These are phyloP conservation scores for Eruca vesicaria DNA, from an alignment of 441 rosid genomes.

Conservation along the genomic window DNA sequence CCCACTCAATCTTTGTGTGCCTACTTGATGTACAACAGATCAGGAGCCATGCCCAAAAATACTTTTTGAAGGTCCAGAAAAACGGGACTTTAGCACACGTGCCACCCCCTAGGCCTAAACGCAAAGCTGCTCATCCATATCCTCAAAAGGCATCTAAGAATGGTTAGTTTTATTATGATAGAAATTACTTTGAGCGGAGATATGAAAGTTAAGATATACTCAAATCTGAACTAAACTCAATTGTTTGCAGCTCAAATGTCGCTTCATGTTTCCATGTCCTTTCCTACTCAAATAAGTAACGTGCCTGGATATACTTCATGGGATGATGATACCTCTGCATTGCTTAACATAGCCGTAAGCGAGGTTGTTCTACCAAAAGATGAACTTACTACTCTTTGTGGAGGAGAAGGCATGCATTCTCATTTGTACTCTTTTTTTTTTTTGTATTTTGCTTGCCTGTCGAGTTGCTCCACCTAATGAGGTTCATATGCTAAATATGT, in stretches of 20 bases:
- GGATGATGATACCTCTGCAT: constrained; percentile 67
- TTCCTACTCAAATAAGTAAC: constrained; percentile 45
- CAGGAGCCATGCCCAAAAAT: constrained; percentile 74
- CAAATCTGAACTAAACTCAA: constrained; percentile 12
- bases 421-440: constrained; percentile 22
- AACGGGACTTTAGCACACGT: constrained; percentile 70
- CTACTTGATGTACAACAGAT: constrained; percentile 32
- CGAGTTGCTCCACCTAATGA: constrained; percentile 20
- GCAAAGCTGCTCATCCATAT: constrained; percentile 73
- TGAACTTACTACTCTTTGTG: constrained; percentile 46
- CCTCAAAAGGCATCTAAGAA: constrained; percentile 65
- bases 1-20: neutral
- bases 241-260: constrained; percentile 54
- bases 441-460: constrained; percentile 13
- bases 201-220: neutral
- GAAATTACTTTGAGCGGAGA: neutral
- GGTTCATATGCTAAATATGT: constrained; percentile 57
- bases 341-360: constrained; percentile 47
- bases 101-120: constrained; percentile 76
- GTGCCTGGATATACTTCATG: constrained; percentile 52
- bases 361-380: constrained; percentile 44
- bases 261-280: constrained; percentile 54
- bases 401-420: constrained; percentile 53
- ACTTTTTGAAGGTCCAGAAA: constrained; percentile 68
- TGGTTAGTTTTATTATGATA: constrained; percentile 37